Evolutionary conservation across 208 protist genomes (phyloP), one percentile per base, ranked within the genome.

Genomic region (Crithidia bombi): DNA sequence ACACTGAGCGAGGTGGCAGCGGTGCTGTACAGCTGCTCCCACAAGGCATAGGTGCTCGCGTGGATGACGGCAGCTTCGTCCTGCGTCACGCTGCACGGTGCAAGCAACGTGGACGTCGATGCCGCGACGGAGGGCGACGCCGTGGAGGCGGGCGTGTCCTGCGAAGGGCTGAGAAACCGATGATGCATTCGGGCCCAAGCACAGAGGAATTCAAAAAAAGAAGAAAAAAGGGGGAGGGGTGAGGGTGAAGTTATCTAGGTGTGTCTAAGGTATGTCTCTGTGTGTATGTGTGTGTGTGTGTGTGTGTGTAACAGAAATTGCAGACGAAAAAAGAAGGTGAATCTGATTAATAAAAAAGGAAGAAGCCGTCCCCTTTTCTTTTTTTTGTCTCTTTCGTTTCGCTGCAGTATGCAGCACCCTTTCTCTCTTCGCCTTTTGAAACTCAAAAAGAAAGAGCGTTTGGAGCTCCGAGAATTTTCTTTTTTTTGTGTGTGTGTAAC

Each of bases 11-110:
- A 76, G 9, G 73, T 73, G 10, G 57, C 51, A 36, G 72, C 38
- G 30, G 75, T 41, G 21, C 78, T 58, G 67, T 86, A 86, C 19
- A 85, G 65, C 61, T 76, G 78, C 67, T 91, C 82, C 85, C 85
- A 91, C 47, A 91, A 51, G 0, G 64, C 64, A 76, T 86, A 88
- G 35, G 68, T 80, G 35, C 61, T 56, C 15, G 78, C 77, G 9
- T 43, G 73, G 14, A 73, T n/a, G 35, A 72, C 65, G 14, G 35
- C 28, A 4, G 25, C 47, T 19, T 64, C 74, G 0, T 11, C 36
- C 5, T 19, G 2, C n/a, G 33, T 19, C 10, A 44, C 21, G 9
- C 6, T 33, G 4, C 10, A 11, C 55, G 26, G 38, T 5, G 3
- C 1, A 10, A 30, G 38, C 25, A 23, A n/a, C 12, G 17, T 9